Evolutionary conservation across 2,329 filamentous ascomycete species (phyloP).

Genomic region (Verticillium dahliae): DNA sequence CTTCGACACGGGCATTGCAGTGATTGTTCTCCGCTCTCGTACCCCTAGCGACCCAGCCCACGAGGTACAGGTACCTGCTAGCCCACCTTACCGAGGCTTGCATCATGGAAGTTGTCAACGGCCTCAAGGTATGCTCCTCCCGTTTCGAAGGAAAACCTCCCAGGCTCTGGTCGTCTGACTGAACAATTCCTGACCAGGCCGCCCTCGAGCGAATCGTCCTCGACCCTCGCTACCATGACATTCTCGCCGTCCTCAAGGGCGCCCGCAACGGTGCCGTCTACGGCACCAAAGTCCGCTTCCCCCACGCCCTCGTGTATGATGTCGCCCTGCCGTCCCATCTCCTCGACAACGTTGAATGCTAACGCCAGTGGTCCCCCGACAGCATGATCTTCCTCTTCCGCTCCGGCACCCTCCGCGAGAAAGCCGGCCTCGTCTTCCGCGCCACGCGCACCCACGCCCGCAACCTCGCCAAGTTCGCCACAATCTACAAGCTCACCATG

Average conservation of each 20-base stretch:
- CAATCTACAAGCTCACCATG: constrained; percentile 83
- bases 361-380: background rate
- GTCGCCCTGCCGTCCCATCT: background rate
- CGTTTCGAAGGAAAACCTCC: too few species aligned
- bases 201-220: constrained; percentile 70
- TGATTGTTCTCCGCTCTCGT: background rate
- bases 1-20: background rate
- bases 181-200: constrained; percentile 36
- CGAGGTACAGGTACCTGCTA: background rate
- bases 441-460: constrained; percentile 86
- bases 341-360: background rate
- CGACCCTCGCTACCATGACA: constrained; percentile 77
- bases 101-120: background rate
- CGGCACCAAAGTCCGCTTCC: constrained; percentile 95
- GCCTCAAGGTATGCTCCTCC: background rate
- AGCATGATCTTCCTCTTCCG: constrained; percentile 98
- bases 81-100: background rate
- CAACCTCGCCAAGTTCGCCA: constrained; percentile 86
- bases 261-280: constrained; percentile 97
- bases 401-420: constrained; percentile 72
- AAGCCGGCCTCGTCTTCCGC: constrained; percentile 68
- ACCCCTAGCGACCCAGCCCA: background rate
- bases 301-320: constrained; percentile 78
- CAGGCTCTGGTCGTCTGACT: too few species aligned
- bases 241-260: constrained; percentile 81